phyloP scores from a whole-genome alignment of 768 basidiomycete species.

The Lyophyllum semitale region DNA sequence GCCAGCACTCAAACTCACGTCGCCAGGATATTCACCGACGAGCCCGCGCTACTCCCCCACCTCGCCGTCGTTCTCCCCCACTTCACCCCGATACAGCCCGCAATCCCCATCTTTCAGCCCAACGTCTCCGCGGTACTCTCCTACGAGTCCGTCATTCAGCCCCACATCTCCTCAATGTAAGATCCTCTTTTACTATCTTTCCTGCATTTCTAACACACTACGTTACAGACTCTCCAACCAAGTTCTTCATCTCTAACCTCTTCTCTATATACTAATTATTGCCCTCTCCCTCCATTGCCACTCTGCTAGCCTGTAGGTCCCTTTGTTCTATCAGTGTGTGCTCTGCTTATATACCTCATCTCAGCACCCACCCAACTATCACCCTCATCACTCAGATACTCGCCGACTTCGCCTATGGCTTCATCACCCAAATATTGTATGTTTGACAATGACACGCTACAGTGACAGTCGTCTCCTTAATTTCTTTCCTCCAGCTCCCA shows the following conservation, averaged over 20 bases:
- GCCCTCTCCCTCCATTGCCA: conserved; percentile 5
- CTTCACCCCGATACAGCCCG: conserved; percentile 83
- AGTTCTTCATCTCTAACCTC: conserved; percentile 29
- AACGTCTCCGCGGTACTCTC: conserved; percentile 87
- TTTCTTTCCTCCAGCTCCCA: conserved; percentile 57
- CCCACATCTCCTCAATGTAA: conserved; percentile 91
- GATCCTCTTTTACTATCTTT: conserved; percentile 28
- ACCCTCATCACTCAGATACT: conserved; percentile 90
- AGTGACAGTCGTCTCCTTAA: conserved; percentile 9
- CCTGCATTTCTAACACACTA: conserved; percentile 19
- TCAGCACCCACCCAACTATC: conserved; percentile 81
- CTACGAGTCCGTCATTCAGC: conserved; percentile 89
- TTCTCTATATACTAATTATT: conserved; percentile 23
- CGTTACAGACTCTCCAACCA: conserved; percentile 76
- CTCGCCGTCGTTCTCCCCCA: conserved; percentile 83
- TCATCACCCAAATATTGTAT: conserved; percentile 92
- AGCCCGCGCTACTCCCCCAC: conserved; percentile 87
- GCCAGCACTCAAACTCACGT: conserved; percentile 78
- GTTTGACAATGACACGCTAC: conserved; percentile 27
- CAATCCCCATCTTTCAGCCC: conserved; percentile 91
- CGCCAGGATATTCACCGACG: conserved; percentile 83
- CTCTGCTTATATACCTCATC: conserved; percentile 13
- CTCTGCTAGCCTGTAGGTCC: conserved; percentile 63
- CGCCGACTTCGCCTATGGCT: conserved; percentile 87
- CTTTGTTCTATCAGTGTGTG: neutral